phyloP scores from a whole-genome alignment of 177 flowering plant genomes.

The Tripterygium wilfordii region DNA sequence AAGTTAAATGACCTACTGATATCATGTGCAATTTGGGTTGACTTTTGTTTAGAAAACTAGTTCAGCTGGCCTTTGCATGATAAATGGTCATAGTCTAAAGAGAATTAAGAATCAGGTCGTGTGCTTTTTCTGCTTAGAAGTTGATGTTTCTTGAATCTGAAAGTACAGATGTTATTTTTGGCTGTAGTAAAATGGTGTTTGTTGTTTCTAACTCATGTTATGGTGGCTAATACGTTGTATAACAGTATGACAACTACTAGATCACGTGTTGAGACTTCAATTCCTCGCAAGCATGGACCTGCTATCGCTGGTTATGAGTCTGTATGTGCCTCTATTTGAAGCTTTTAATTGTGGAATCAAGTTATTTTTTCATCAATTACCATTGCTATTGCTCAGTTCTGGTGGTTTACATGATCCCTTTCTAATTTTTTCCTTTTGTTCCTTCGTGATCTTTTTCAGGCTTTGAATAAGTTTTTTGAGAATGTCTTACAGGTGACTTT shows the following conservation, averaged over 20 bases:
- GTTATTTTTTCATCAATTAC: not conserved
- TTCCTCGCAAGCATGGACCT: conserved; percentile 98
- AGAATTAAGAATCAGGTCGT: no score
- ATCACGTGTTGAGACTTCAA: conserved; percentile 81
- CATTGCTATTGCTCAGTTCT: no score
- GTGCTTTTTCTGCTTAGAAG: no score
- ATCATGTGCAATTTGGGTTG: no score
- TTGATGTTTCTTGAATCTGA: no score
- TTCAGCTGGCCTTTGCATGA: no score
- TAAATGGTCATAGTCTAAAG: no score
- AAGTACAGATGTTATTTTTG: no score
- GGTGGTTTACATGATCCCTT: not conserved
- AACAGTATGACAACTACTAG: conserved; percentile 80
- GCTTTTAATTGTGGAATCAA: not conserved
- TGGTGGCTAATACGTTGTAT: not conserved
- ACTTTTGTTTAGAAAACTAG: no score
- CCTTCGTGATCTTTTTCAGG: conserved; percentile 55
- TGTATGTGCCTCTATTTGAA: conserved; percentile 30
- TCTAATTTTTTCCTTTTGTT: conserved; percentile 6
- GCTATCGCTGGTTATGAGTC: conserved; percentile 95
- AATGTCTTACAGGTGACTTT: conserved; percentile 70
- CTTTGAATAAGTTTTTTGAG: conserved; percentile 85
- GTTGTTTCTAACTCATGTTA: not conserved
- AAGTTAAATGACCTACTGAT: no score
- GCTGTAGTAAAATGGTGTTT: no score